phyloP scores from a whole-genome alignment of 176 grass and related monocot species.

The Oryza glumipatula region DNA sequence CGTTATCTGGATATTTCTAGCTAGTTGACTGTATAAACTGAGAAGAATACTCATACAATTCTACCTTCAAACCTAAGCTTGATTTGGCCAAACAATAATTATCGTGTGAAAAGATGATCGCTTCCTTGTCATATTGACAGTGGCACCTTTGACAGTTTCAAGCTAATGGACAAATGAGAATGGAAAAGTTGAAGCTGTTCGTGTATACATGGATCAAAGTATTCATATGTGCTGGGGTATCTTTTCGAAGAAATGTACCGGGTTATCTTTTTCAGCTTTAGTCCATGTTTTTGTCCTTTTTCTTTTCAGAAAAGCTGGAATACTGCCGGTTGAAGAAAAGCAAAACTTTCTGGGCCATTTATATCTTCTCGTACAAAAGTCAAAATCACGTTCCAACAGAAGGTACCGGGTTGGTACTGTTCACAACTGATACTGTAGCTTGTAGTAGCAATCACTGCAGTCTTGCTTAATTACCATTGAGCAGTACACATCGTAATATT shows the following conservation, averaged over 20 bases:
- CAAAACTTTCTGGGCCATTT: not conserved
- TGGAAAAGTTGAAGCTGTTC: not conserved
- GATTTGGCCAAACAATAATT: not conserved
- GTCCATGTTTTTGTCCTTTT: not conserved
- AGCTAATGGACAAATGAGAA: constrained; percentile 12
- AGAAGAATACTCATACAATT: not conserved
- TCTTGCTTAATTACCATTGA: not conserved
- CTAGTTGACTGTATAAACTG: not conserved
- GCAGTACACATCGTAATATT: not conserved
- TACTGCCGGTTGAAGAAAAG: not conserved
- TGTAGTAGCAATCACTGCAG: not conserved
- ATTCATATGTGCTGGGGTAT: not conserved
- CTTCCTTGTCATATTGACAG: constrained; percentile 11
- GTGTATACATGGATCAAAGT: constrained; percentile 14
- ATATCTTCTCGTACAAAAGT: constrained; percentile 9
- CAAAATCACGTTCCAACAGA: not conserved
- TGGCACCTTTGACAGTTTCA: constrained; percentile 21
- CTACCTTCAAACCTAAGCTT: not conserved
- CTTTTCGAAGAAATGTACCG: not conserved
- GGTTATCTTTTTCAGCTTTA: constrained; percentile 3
- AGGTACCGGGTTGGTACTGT: not conserved
- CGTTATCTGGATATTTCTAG: not conserved
- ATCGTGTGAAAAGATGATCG: constrained; percentile 4
- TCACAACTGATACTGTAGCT: not conserved
- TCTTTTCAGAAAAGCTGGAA: not conserved